Conservation (phyloP, 2,329 filamentous ascomycete species). For the Colletotrichum somersetense region DNA sequence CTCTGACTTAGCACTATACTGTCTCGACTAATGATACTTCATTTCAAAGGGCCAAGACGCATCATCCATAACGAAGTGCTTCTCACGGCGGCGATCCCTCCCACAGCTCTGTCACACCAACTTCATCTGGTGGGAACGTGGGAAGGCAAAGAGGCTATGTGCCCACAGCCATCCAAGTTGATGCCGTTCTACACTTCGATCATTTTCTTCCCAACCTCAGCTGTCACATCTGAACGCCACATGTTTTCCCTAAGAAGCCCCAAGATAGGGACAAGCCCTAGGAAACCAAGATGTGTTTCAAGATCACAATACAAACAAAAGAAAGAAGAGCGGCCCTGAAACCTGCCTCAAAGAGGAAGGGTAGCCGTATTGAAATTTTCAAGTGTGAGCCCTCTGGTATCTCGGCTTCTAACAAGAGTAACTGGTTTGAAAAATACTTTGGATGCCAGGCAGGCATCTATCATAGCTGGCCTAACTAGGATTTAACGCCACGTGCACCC, state of each 20-base stretch:
- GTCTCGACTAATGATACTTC: not conserved
- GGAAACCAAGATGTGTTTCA: not conserved
- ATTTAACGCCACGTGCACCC: conserved; percentile 6
- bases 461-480: not conserved
- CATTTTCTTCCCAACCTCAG: not conserved
- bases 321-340: conserved; percentile 11
- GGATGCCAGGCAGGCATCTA: not conserved
- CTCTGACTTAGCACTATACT: not conserved
- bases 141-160: not conserved
- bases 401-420: not conserved
- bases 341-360: not conserved
- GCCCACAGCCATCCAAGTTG: not conserved
- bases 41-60: not conserved
- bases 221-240: not conserved
- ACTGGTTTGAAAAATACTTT: not conserved
- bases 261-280: not conserved
- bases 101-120: not conserved
- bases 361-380: not conserved
- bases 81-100: not conserved
- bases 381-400: not conserved
- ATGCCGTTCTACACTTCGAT: not conserved
- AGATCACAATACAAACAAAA: not conserved
- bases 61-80: not conserved
- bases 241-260: conserved; percentile 1
- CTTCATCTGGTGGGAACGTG: not conserved